A percentile compares a stretch with the other conserved stretches of the same genome.
phyloP scores from a whole-genome alignment of 1,284 basidiomycete species.

The Earliella scabrosa region DNA sequence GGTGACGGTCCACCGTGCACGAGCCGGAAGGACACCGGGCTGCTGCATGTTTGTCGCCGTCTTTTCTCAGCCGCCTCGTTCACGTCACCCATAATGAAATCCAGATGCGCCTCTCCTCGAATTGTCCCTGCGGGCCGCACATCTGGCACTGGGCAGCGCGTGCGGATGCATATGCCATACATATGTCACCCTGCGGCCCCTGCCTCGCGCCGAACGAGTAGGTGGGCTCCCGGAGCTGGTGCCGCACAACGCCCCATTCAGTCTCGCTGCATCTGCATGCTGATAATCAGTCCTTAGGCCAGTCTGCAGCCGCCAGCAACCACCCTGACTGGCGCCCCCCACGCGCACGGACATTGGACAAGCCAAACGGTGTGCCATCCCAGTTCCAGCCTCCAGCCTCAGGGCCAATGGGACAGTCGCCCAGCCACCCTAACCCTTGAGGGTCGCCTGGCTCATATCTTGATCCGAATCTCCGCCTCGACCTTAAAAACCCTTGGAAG shows the following conservation, averaged over 20 bases:
- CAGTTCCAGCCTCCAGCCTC: too few species aligned
- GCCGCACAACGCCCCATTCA: slow-evolving; percentile 5
- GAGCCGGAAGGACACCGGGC: too few species aligned
- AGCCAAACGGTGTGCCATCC: too few species aligned
- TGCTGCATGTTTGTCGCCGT: too few species aligned
- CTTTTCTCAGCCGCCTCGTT: not conserved
- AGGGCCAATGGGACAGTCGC: not conserved
- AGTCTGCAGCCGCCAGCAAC: too few species aligned
- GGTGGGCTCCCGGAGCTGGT: slow-evolving; percentile 1
- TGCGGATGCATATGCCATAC: not conserved
- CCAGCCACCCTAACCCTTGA: slow-evolving; percentile 1
- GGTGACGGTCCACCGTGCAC: too few species aligned
- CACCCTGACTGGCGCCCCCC: too few species aligned
- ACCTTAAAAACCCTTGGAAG: slow-evolving; percentile 18
- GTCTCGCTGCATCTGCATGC: too few species aligned
- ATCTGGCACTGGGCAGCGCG: not conserved
- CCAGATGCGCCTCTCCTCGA: too few species aligned
- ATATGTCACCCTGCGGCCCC: not conserved
- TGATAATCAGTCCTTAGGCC: slow-evolving; percentile 6
- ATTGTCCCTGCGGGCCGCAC: too few species aligned
- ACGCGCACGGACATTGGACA: too few species aligned
- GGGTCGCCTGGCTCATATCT: slow-evolving; percentile 28
- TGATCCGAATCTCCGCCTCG: slow-evolving; percentile 32
- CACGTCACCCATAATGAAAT: slow-evolving; percentile 1
- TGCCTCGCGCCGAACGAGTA: not conserved